These are phyloP conservation scores for Globisporangium splendens DNA, from an alignment of 352 stramenopile species.

Conservation along the genomic window DNA sequence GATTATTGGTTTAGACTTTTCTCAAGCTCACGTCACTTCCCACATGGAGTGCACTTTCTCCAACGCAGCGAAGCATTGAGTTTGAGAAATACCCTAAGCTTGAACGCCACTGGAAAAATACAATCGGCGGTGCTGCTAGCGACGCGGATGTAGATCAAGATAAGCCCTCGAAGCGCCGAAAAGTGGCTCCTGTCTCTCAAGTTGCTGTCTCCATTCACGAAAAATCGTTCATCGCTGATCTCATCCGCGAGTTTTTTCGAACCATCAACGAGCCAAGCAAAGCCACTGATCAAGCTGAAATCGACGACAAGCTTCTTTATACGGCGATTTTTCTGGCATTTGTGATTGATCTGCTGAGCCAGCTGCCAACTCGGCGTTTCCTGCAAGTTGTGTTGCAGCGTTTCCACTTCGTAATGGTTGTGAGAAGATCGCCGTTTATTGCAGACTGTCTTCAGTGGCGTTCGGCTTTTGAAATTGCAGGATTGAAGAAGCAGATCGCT, in stretches of 20 bases:
- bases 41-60: slow-evolving; percentile 56
- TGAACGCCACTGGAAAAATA: slow-evolving; percentile 58
- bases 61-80: slow-evolving; percentile 54
- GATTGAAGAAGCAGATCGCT: slow-evolving; percentile 60
- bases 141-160: slow-evolving; percentile 7
- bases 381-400: slow-evolving; percentile 66
- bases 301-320: slow-evolving; percentile 27
- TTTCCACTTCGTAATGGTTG: slow-evolving; percentile 42
- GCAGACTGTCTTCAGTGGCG: slow-evolving; percentile 35
- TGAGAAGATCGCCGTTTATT: slow-evolving; percentile 38
- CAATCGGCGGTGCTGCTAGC: slow-evolving; percentile 11
- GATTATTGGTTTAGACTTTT: slow-evolving; percentile 18
- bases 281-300: slow-evolving; percentile 10
- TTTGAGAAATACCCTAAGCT: slow-evolving; percentile 67
- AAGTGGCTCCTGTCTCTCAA: slow-evolving; percentile 13
- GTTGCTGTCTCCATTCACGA: slow-evolving; percentile 11
- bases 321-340: slow-evolving; percentile 71
- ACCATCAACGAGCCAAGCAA: slow-evolving; percentile 22
- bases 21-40: slow-evolving; percentile 65
- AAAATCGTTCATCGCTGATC: slow-evolving; percentile 27
- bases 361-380: slow-evolving; percentile 90
- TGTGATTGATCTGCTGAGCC: slow-evolving; percentile 81
- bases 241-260: slow-evolving; percentile 47
- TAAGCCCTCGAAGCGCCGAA: slow-evolving; percentile 33
- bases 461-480: slow-evolving; percentile 29